Conservation (phyloP, 805 yeast species). For the Priceomyces medius region DNA sequence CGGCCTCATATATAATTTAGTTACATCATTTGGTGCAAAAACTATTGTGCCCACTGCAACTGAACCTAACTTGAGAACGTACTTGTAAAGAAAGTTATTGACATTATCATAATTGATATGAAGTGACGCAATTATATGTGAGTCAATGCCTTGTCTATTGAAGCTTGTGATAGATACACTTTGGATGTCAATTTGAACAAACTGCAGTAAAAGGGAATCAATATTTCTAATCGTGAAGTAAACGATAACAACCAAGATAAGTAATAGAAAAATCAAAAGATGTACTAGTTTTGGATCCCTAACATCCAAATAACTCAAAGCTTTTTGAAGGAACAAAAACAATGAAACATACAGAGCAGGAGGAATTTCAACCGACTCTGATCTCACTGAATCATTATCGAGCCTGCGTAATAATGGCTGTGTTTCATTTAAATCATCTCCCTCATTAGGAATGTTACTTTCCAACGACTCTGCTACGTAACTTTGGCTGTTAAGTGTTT, state of each 20-base stretch:
- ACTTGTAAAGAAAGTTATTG: slow-evolving; percentile 18
- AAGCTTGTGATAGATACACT: slow-evolving; percentile 23
- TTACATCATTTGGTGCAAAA: slow-evolving; percentile 18
- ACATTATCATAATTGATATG: slow-evolving; percentile 28
- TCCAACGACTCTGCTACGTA: too few relatives aligned
- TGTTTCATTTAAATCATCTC: neutral
- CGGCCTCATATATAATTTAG: slow-evolving; percentile 19
- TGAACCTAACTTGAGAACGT: slow-evolving; percentile 20
- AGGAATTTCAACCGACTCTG: neutral
- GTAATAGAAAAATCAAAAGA: slow-evolving; percentile 7
- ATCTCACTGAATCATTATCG: neutral
- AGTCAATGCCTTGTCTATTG: slow-evolving; percentile 25
- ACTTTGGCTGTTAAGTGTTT: neutral
- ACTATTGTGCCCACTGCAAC: slow-evolving; percentile 22
- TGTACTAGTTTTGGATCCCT: slow-evolving; percentile 3
- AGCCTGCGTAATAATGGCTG: neutral
- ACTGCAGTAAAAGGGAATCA: slow-evolving; percentile 15
- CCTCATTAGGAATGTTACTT: neutral
- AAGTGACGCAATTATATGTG: slow-evolving; percentile 26
- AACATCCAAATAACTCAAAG: neutral
- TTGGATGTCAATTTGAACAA: slow-evolving; percentile 23
- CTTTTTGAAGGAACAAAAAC: neutral
- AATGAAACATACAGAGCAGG: neutral
- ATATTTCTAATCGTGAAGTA: slow-evolving; percentile 12
- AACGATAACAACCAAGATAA: slow-evolving; percentile 7